A percentile compares a stretch with the other conserved stretches of the same genome.
Evolutionary conservation across 192 early-diverging fungal genomes (phyloP).

Genomic region (Backusella liffmaniae): DNA sequence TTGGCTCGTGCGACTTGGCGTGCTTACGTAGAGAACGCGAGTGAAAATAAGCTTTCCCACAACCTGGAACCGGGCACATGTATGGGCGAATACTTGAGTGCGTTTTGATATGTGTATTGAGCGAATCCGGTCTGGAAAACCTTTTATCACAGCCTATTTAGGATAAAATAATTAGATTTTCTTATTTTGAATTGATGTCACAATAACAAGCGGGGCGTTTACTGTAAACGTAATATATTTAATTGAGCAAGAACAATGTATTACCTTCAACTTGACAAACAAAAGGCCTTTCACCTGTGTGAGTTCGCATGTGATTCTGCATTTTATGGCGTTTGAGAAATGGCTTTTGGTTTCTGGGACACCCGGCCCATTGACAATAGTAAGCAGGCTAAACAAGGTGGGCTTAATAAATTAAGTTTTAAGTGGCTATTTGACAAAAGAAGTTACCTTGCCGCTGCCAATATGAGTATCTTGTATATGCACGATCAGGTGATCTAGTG

Average conservation of each 20-base stretch:
- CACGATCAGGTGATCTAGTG: slow-evolving; percentile 32
- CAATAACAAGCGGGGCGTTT: not conserved
- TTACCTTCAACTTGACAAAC: slow-evolving; percentile 15
- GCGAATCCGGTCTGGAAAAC: slow-evolving; percentile 68
- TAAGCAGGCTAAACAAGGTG: slow-evolving; percentile 37
- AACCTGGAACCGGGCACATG: slow-evolving; percentile 42
- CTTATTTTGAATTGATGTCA: not conserved
- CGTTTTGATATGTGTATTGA: slow-evolving; percentile 63
- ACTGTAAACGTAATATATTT: not conserved
- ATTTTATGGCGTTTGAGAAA: slow-evolving; percentile 70
- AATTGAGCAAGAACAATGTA: not conserved
- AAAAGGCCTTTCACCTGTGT: slow-evolving; percentile 75
- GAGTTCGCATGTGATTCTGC: slow-evolving; percentile 66
- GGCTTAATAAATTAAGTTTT: not conserved
- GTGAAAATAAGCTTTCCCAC: slow-evolving; percentile 57
- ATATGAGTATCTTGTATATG: slow-evolving; percentile 51
- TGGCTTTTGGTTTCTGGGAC: slow-evolving; percentile 50
- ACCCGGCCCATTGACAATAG: slow-evolving; percentile 46
- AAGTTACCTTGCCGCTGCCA: slow-evolving; percentile 52
- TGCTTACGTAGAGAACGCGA: slow-evolving; percentile 57
- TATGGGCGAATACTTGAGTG: slow-evolving; percentile 53
- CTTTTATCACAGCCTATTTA: slow-evolving; percentile 57
- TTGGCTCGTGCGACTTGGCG: slow-evolving; percentile 46
- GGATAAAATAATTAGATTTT: slow-evolving; percentile 1
- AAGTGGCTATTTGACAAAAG: not conserved